phyloP scores from a whole-genome alignment of 805 yeast genomes.

The Cyberlindnera xishuangbannaensis region DNA sequence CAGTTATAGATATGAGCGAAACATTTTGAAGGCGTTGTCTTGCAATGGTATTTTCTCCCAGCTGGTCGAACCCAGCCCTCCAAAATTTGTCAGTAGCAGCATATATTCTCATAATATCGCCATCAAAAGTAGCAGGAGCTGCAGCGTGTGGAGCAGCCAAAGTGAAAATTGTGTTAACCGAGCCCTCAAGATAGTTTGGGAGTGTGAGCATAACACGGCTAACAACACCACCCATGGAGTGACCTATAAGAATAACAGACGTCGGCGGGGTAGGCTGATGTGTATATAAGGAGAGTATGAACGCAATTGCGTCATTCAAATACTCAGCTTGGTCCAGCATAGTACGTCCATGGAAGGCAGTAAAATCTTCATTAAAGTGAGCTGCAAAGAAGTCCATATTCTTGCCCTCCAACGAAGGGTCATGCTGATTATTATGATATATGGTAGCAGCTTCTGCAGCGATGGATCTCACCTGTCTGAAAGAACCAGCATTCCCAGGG shows the following conservation, averaged over 20 bases:
- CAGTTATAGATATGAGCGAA: constrained; percentile 79
- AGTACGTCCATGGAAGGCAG: constrained; percentile 94
- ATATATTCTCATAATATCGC: constrained; percentile 73
- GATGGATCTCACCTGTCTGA: constrained; percentile 82
- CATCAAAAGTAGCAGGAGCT: constrained; percentile 90
- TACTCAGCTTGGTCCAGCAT: constrained; percentile 91
- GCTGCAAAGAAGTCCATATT: constrained; percentile 84
- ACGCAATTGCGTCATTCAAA: constrained; percentile 77
- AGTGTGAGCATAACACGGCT: constrained; percentile 78
- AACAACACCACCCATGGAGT: constrained; percentile 98
- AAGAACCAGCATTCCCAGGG: constrained; percentile 98
- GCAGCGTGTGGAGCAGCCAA: constrained; percentile 89
- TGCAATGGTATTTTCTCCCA: constrained; percentile 40
- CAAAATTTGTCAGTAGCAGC: constrained; percentile 73
- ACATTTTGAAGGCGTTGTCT: constrained; percentile 46
- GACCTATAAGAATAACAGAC: constrained; percentile 79
- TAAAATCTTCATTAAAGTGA: constrained; percentile 92
- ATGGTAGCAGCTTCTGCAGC: constrained; percentile 72
- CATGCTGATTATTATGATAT: constrained; percentile 31
- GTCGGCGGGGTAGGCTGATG: constrained; percentile 37
- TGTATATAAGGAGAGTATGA: constrained; percentile 64
- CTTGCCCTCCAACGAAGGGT: constrained; percentile 22
- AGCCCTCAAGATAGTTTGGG: constrained; percentile 63
- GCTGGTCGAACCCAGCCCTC: constrained; percentile 55
- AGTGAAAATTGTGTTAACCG: constrained; percentile 81